Evolutionary conservation across 305 asterid genomes (phyloP), one percentile per base, ranked within the genome.

Genomic region (Fraxinus baroniana): DNA sequence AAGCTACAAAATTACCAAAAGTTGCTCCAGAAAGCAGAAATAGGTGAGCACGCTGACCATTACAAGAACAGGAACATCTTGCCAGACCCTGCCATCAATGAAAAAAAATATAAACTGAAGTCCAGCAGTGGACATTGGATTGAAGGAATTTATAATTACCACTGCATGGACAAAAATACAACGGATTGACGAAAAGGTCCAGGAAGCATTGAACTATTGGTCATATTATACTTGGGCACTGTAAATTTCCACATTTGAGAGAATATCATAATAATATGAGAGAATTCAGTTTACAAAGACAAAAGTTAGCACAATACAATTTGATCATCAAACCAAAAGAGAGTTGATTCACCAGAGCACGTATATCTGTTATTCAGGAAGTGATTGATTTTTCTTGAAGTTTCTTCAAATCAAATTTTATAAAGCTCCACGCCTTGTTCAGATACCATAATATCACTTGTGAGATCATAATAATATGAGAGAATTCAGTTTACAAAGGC

Each of bases 41-140:
- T 95, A 95, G 62, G 97, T 98, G 64, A 95, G 98, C 93, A 94
- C 90, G 92, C 99, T 95, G 93, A 95, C 93, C 95, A 95, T 93
- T 85, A 95, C 93, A 79, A 95, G 99, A 88, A 95, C 93, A 44
- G 98, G 98, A 75, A 93, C 92, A 83, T 94, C 98, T 88, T 93
- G 97, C 98, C 97, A 95, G 44, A 95, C 94, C 90, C 99, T 95
- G 88, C 76, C 74, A 36, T 71, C 33, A 82, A 83, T 60, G 64
- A n/a, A 39, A 82, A 71, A 66, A 57, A 4, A 18, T 8, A 30
- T 52, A 60, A 66, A 28, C 12, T 41, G 24, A 79, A 76, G 30
- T 55, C 78, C 80, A 84, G 68, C 74, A 68, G 77, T 28, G 4
- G n/a, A 12, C 24, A 18, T 8, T 70, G 70, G 71, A 83, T 74